A percentile compares a stretch with the other conserved stretches of the same genome.
phyloP scores from a whole-genome alignment of 768 basidiomycete species.

The Megacollybia marginata region DNA sequence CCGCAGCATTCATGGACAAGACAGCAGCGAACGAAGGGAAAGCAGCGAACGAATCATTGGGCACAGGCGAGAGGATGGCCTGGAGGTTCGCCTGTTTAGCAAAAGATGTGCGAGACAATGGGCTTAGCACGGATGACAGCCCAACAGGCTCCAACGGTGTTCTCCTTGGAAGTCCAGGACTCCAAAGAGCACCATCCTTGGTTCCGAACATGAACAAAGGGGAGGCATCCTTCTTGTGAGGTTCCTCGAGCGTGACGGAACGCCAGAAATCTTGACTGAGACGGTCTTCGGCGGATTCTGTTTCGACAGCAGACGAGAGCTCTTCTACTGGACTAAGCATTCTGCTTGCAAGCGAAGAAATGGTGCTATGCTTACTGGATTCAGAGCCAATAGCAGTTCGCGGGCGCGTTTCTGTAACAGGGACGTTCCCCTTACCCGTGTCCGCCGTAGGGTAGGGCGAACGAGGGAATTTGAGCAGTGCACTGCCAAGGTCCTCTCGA shows the following conservation, averaged over 20 bases:
- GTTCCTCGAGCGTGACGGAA: conserved; percentile 11
- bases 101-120: conserved; percentile 11
- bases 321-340: conserved; percentile 22
- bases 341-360: conserved; percentile 7
- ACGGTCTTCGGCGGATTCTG: conserved; percentile 13
- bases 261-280: conserved; percentile 40
- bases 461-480: conserved; percentile 23
- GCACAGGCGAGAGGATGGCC: conserved; percentile 33
- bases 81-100: conserved; percentile 11
- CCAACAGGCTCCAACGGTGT: no score
- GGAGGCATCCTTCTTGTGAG: conserved; percentile 6
- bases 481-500: conserved; percentile 1
- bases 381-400: neutral
- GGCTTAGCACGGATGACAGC: conserved; percentile 9
- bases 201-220: conserved; percentile 31
- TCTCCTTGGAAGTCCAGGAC: conserved; percentile 24
- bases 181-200: conserved; percentile 36
- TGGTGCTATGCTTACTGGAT: neutral
- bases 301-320: neutral
- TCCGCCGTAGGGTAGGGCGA: conserved; percentile 35
- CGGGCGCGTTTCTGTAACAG: conserved; percentile 2
- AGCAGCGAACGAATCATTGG: conserved; percentile 37
- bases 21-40: conserved; percentile 39
- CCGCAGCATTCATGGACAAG: conserved; percentile 19
- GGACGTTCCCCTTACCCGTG: conserved; percentile 6